Conservation (phyloP, 2,329 filamentous ascomycete species). For the Botrytis sinoallii region DNA sequence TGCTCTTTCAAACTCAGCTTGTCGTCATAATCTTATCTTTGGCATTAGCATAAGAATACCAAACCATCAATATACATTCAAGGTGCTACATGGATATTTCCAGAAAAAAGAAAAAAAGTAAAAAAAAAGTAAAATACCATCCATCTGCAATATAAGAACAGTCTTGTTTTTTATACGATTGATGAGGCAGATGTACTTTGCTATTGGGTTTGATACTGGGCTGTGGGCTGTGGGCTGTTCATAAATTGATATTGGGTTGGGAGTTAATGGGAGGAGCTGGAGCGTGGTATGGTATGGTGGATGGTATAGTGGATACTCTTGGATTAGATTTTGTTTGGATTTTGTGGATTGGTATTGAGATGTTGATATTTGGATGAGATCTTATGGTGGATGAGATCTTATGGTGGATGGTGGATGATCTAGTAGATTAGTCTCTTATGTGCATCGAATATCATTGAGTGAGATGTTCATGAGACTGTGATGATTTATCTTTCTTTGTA, state of each 20-base stretch:
- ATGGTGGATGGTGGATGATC: accelerated
- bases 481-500: too few relatives aligned
- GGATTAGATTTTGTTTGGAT: too few relatives aligned
- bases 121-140: too few relatives aligned
- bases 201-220: background rate
- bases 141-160: too few relatives aligned
- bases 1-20: background rate
- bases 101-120: too few relatives aligned
- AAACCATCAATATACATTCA: background rate
- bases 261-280: background rate
- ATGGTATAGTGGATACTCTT: background rate
- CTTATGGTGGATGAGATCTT: accelerated
- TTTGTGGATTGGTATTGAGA: background rate
- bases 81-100: background rate
- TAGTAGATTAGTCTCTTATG: too few relatives aligned
- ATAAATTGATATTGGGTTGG: background rate
- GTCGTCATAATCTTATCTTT: background rate
- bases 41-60: background rate
- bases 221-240: too few relatives aligned
- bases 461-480: background rate
- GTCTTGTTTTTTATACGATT: too few relatives aligned
- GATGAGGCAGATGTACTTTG: accelerated
- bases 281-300: too few relatives aligned
- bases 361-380: background rate
- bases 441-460: background rate